Base-by-base conservation (phyloP, 768 basidiomycete genomes). In the Saitozyma podzolica region DNA sequence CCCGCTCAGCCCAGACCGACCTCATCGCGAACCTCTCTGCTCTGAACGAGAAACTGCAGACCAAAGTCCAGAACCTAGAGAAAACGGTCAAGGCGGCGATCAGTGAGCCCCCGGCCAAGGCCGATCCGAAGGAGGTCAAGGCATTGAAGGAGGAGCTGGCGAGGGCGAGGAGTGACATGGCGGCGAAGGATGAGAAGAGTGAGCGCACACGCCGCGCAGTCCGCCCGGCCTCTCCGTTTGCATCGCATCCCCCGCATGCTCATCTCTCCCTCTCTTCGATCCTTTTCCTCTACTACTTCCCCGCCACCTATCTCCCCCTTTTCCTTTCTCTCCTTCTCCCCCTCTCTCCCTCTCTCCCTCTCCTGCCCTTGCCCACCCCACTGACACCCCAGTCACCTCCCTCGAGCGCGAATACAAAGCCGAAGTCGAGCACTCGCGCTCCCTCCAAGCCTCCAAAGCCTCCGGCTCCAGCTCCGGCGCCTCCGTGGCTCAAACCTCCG, bases 121-220 rank as follows among this genome's bases (percentile, higher is more conserved):
- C 64, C 51, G 72, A 75, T 58, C 61, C 67, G 10, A 73, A 75
- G 61, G 75, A 78, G 61, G 52, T 76, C 20, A 69, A 72, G 54
- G 61, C 59, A 55, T 58, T 71, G 59, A 74, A 74, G 52, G 70
- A 68, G 29, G 66, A 71, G 50, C 52, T 67, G 54, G 68, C 63
- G 39, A 64, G 57, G 59, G 16, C 61, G 47, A 63, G 65, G 29
- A 58, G 53, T 42, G 59, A 56, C 4, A 50, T 63, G 13, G 65
- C 69, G 40, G 45, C 54, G 50, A 70, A 72, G 60, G 72, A 78
- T 9, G 63, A 63, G 39, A 68, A 70, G 59, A 60, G 77, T 78
- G 57, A 67, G 75, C 6, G 29, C 45, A 47, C 13, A 17, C 11
- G n/a, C n/a, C 3, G 3, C 45, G 45, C 45, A 2, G 45, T 11